These are phyloP conservation scores for Agaricus subrufescens DNA, from an alignment of 768 basidiomycete genomes.

Conservation along the genomic window DNA sequence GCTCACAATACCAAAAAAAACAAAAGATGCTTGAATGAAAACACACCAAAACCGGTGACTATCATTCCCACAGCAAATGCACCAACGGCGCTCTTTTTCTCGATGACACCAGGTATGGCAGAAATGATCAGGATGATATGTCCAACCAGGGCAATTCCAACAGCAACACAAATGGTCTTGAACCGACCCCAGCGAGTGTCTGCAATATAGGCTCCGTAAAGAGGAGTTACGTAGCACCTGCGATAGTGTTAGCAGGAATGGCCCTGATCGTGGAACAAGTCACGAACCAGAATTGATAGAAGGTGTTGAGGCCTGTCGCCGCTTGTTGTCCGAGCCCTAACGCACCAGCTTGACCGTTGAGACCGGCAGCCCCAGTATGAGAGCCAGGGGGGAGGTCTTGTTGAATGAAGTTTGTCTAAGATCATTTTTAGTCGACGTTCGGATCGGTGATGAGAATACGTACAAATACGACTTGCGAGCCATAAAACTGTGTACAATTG, in stretches of 20 bases:
- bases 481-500: constrained; percentile 30
- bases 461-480: constrained; percentile 47
- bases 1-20: neutral
- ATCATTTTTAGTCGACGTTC: neutral
- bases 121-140: constrained; percentile 63
- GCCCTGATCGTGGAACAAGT: constrained; percentile 4
- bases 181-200: constrained; percentile 64
- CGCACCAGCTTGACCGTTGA: constrained; percentile 58
- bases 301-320: constrained; percentile 66
- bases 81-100: constrained; percentile 43
- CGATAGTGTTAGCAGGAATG: neutral
- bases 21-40: neutral
- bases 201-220: constrained; percentile 62
- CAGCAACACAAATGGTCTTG: constrained; percentile 61
- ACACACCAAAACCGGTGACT: constrained; percentile 46
- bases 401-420: constrained; percentile 72
- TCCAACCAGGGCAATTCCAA: constrained; percentile 52
- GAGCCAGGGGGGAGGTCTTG: constrained; percentile 62
- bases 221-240: constrained; percentile 56
- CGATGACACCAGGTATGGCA: constrained; percentile 62
- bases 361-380: constrained; percentile 56
- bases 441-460: constrained; percentile 5
- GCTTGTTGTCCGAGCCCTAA: constrained; percentile 63
- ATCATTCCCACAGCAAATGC: constrained; percentile 57
- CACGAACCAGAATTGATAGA: constrained; percentile 63